phyloP scores from a whole-genome alignment of 306 rosid species.

The Astragalus glycyphyllos region DNA sequence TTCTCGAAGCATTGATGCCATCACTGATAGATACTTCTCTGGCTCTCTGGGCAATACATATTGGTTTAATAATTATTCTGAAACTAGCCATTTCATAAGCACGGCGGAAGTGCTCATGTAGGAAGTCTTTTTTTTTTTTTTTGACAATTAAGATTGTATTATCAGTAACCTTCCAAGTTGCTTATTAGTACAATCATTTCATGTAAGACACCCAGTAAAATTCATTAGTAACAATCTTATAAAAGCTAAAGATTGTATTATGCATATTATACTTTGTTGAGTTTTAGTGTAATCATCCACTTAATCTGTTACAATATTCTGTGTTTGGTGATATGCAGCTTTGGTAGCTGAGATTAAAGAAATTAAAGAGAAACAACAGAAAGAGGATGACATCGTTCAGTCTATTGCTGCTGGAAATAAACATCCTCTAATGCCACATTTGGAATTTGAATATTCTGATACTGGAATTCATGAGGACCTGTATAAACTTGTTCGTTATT shows the following conservation, averaged over 20 bases:
- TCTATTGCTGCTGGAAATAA: conserved; percentile 83
- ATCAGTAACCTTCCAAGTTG: too few relatives aligned
- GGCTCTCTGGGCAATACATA: not conserved
- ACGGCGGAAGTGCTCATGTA: not conserved
- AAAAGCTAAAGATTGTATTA: conserved; percentile 14
- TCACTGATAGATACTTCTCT: not conserved
- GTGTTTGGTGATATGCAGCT: conserved; percentile 56
- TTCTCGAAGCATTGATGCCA: not conserved
- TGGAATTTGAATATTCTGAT: conserved; percentile 81
- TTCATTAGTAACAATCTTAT: conserved; percentile 1
- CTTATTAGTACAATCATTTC: too few relatives aligned
- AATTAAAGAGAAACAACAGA: conserved; percentile 79
- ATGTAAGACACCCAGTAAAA: not conserved
- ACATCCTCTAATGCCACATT: conserved; percentile 75
- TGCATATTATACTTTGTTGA: not conserved
- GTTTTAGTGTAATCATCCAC: conserved; percentile 20
- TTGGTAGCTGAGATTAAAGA: conserved; percentile 93
- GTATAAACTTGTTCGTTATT: conserved; percentile 81
- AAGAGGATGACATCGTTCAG: conserved; percentile 82
- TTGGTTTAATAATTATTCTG: not conserved
- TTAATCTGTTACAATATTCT: conserved; percentile 39
- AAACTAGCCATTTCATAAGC: conserved; percentile 23
- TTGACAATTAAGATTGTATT: too few relatives aligned
- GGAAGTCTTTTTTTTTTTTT: too few relatives aligned
- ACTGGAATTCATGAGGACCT: conserved; percentile 79